Evolutionary conservation across 345 rosid genomes (phyloP).

Genomic region (Odontarrhena argentea): DNA sequence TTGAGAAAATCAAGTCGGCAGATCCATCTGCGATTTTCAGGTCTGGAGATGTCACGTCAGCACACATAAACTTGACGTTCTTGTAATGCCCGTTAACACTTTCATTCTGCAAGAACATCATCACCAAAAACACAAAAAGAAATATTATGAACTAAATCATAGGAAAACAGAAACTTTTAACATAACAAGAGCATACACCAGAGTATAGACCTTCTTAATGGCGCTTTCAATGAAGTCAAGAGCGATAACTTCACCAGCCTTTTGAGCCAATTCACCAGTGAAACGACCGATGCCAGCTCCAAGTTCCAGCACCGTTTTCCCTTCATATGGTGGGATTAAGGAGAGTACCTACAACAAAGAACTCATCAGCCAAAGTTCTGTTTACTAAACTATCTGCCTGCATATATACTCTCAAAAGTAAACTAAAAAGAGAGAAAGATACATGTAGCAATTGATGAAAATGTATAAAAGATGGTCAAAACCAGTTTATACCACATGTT

Average conservation of each 20-base stretch:
- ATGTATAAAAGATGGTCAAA: conserved; percentile 1
- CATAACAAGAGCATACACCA: conserved; percentile 20
- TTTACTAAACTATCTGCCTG: neutral
- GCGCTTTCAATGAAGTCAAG: conserved; percentile 80
- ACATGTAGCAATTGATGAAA: neutral
- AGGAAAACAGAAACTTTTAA: neutral
- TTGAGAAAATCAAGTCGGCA: conserved; percentile 79
- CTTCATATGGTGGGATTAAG: conserved; percentile 76
- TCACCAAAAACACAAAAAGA: conserved; percentile 16
- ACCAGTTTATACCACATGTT: conserved; percentile 11
- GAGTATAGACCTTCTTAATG: conserved; percentile 69
- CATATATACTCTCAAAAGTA: neutral
- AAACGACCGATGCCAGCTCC: conserved; percentile 98
- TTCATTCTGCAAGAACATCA: conserved; percentile 62
- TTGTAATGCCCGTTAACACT: conserved; percentile 70
- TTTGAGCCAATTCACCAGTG: conserved; percentile 83
- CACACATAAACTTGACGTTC: conserved; percentile 83
- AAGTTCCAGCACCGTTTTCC: conserved; percentile 77
- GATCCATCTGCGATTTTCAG: conserved; percentile 64
- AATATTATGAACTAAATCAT: neutral
- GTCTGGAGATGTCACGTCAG: conserved; percentile 81
- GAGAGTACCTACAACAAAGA: conserved; percentile 62
- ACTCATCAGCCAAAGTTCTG: conserved; percentile 9
- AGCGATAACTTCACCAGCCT: conserved; percentile 77
- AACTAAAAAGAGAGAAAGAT: neutral